These are phyloP conservation scores for Allium fistulosum DNA, from an alignment of 106 monocot genomes.

Conservation along the genomic window DNA sequence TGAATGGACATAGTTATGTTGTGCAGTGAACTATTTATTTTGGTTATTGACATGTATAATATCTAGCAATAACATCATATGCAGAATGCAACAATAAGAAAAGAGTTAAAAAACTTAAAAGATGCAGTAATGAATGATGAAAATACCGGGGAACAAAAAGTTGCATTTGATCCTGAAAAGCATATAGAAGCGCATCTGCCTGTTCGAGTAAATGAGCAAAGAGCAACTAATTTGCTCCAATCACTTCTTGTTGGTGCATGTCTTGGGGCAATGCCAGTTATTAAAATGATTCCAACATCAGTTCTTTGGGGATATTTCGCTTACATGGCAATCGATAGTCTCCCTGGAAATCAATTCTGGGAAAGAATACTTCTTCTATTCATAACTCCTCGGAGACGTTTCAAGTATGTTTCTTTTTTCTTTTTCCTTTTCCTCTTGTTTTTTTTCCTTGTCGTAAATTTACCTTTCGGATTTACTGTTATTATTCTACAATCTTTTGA, in stretches of 20 bases:
- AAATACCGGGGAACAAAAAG: background rate
- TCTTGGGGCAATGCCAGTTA: slow-evolving; percentile 32
- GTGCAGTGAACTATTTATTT: no score
- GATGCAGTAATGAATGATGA: slow-evolving; percentile 36
- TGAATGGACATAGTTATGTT: no score
- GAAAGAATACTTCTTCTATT: slow-evolving; percentile 35
- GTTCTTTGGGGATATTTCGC: slow-evolving; percentile 44
- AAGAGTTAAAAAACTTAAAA: slow-evolving; percentile 49
- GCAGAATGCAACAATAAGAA: slow-evolving; percentile 21
- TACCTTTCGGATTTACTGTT: no score
- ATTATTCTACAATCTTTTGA: no score
- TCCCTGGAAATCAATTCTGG: slow-evolving; percentile 48
- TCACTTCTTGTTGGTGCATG: slow-evolving; percentile 34
- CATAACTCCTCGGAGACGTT: slow-evolving; percentile 22
- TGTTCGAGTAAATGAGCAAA: slow-evolving; percentile 68
- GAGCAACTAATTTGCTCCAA: slow-evolving; percentile 43
- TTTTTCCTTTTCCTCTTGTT: background rate
- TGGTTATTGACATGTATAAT: no score
- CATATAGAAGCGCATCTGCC: slow-evolving; percentile 60
- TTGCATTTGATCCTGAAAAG: slow-evolving; percentile 51
- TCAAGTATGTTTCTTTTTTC: slow-evolving; percentile 19
- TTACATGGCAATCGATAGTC: slow-evolving; percentile 43
- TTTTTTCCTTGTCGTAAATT: no score
- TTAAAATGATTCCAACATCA: slow-evolving; percentile 35
- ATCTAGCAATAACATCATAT: background rate